Evolutionary conservation across 805 yeast genomes (phyloP).

Genomic region (Metschnikowia lachancei): DNA sequence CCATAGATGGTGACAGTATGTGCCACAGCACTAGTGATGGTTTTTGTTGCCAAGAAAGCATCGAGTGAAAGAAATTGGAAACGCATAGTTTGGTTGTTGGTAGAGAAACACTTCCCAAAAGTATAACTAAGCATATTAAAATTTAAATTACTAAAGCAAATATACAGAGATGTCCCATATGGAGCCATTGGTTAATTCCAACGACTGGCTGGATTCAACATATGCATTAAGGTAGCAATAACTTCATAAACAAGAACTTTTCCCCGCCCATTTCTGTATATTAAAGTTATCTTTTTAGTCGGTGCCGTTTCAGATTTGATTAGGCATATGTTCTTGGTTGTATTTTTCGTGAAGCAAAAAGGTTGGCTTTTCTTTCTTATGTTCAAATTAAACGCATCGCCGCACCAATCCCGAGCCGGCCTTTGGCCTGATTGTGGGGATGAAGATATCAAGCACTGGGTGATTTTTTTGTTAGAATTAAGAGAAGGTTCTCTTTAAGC

Average conservation of each 20-base stretch:
- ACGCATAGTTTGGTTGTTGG: constrained; percentile 3
- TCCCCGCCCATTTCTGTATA: no score
- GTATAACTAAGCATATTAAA: no score
- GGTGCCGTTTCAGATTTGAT: no score
- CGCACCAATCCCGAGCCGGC: constrained; percentile 3
- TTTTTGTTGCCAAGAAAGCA: constrained; percentile 10
- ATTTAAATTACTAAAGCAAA: no score
- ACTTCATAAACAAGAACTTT: background rate
- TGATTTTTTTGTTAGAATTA: no score
- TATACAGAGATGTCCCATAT: background rate
- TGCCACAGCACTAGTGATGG: constrained; percentile 8
- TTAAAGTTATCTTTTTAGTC: no score
- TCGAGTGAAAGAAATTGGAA: constrained; percentile 10
- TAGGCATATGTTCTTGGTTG: no score
- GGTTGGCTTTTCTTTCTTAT: background rate
- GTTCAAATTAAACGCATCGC: no score
- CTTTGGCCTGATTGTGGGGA: background rate
- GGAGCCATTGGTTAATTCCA: background rate
- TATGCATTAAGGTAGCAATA: background rate
- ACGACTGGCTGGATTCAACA: background rate
- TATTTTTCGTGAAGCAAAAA: background rate
- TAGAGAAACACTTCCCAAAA: background rate
- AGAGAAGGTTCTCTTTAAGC: no score
- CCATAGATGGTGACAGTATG: constrained; percentile 16
- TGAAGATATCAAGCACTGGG: no score